These are phyloP conservation scores for Sedum album DNA, from an alignment of 164 flowering plant species.

Conservation along the genomic window DNA sequence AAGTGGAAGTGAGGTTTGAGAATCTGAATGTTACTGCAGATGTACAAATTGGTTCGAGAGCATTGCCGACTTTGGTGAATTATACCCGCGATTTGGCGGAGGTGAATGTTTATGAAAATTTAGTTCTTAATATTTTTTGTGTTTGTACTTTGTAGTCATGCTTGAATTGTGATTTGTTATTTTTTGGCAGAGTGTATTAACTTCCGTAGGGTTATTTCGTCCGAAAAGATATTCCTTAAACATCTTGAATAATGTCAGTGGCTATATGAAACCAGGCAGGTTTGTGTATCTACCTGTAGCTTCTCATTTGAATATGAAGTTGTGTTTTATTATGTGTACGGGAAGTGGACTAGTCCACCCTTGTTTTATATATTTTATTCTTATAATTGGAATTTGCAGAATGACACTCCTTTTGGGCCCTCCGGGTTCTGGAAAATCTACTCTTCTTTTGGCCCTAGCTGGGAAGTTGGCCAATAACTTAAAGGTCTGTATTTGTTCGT, in stretches of 20 bases:
- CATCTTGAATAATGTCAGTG: slow-evolving; percentile 53
- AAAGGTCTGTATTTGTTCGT: slow-evolving; percentile 38
- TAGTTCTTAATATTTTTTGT: not conserved
- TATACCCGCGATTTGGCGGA: slow-evolving; percentile 43
- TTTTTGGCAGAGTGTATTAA: slow-evolving; percentile 38
- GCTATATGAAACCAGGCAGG: slow-evolving; percentile 78
- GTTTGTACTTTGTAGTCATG: not conserved
- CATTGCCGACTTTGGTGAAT: slow-evolving; percentile 77
- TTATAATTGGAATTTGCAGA: slow-evolving; percentile 24
- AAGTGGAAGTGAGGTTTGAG: slow-evolving; percentile 71
- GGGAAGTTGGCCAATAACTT: slow-evolving; percentile 54
- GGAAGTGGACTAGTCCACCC: not conserved
- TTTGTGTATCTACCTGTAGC: slow-evolving; percentile 15
- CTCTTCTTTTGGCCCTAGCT: slow-evolving; percentile 61
- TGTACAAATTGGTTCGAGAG: slow-evolving; percentile 61
- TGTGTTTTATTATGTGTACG: not conserved
- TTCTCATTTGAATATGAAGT: not conserved
- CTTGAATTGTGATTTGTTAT: not conserved
- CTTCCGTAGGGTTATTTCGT: slow-evolving; percentile 34
- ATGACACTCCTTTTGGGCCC: slow-evolving; percentile 92
- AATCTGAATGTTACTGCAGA: slow-evolving; percentile 45
- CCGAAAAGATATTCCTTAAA: slow-evolving; percentile 40
- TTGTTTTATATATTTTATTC: too few species aligned
- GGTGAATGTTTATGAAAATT: slow-evolving; percentile 26
- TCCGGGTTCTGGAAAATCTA: slow-evolving; percentile 83